Evolutionary conservation across 2,329 filamentous ascomycete species (phyloP).

Genomic region (Sclerotiophoma versabilis): DNA sequence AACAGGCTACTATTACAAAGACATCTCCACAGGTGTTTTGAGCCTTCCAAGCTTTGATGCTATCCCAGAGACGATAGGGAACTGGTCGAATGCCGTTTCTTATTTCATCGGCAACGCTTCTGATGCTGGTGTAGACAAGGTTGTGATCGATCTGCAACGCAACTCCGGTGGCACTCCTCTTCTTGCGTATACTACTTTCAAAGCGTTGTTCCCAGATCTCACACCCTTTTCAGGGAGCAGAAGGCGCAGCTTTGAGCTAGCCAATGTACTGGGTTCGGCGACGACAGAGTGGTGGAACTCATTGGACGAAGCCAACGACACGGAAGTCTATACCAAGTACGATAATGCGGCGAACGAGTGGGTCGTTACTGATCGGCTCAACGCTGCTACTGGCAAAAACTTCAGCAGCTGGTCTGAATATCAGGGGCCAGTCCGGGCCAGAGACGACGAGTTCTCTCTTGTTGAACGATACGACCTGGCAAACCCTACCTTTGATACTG

Average conservation of each 20-base stretch:
- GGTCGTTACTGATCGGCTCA: slow-evolving; percentile 22
- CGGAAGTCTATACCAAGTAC: slow-evolving; percentile 1
- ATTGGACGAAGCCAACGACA: slow-evolving; percentile 6
- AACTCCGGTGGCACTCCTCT: slow-evolving; percentile 61
- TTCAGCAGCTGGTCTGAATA: slow-evolving; percentile 53
- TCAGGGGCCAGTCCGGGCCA: slow-evolving; percentile 29
- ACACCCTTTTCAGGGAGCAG: slow-evolving; percentile 52
- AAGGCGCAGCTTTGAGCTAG: slow-evolving; percentile 50
- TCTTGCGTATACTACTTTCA: slow-evolving; percentile 50
- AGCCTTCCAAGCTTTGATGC: slow-evolving; percentile 48
- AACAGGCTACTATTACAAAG: slow-evolving; percentile 52
- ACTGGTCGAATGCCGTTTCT: slow-evolving; percentile 34
- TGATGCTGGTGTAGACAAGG: slow-evolving; percentile 56
- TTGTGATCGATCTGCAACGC: slow-evolving; percentile 66
- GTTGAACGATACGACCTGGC: slow-evolving; percentile 18
- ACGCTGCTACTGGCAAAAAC: slow-evolving; percentile 24
- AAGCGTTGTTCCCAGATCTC: slow-evolving; percentile 55
- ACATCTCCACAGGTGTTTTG: slow-evolving; percentile 51
- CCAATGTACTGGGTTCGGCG: slow-evolving; percentile 13
- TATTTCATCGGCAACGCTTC: slow-evolving; percentile 55
- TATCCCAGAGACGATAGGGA: slow-evolving; percentile 10
- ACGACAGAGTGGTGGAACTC: slow-evolving; percentile 9
- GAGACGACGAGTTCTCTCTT: slow-evolving; percentile 25
- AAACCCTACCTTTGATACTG: slow-evolving; percentile 9
- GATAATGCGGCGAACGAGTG: slow-evolving; percentile 16